Conservation (phyloP, 331 rosid species). For the Quercus phellos region DNA sequence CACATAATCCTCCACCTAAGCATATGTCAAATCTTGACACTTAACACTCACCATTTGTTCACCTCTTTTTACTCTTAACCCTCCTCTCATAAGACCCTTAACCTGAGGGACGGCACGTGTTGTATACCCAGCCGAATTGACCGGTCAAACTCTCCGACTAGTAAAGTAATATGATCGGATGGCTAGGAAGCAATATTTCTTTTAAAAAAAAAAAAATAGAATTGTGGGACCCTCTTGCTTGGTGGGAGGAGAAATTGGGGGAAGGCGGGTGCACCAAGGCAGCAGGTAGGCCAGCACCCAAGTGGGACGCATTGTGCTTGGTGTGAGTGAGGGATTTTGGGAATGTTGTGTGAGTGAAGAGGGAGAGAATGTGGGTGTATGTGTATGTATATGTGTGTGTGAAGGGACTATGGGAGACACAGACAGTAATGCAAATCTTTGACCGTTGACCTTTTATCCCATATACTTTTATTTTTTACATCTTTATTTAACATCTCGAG, state of each 20-base stretch:
- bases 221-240: conserved; percentile 10
- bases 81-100: not conserved
- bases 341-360: conserved; percentile 37
- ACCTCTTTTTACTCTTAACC: not conserved
- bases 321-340: conserved; percentile 54
- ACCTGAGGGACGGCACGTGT: conserved; percentile 16
- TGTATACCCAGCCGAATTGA: conserved; percentile 6
- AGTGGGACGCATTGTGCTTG: conserved; percentile 57
- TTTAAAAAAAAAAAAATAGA: too few species aligned
- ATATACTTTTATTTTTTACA: conserved; percentile 16
- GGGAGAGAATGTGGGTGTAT: conserved; percentile 19
- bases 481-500: conserved; percentile 72
- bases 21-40: not conserved
- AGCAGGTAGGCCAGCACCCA: conserved; percentile 64
- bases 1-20: not conserved
- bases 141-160: conserved; percentile 20
- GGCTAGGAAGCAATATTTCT: conserved; percentile 9
- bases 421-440: conserved; percentile 66
- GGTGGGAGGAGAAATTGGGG: conserved; percentile 21
- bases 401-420: conserved; percentile 48
- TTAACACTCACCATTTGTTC: conserved; percentile 12
- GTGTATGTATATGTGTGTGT: conserved; percentile 21
- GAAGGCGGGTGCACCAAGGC: conserved; percentile 58
- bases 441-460: conserved; percentile 60
- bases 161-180: conserved; percentile 32